Evolutionary conservation across 805 yeast species (phyloP).

Genomic region (Candida pseudofarinosa): DNA sequence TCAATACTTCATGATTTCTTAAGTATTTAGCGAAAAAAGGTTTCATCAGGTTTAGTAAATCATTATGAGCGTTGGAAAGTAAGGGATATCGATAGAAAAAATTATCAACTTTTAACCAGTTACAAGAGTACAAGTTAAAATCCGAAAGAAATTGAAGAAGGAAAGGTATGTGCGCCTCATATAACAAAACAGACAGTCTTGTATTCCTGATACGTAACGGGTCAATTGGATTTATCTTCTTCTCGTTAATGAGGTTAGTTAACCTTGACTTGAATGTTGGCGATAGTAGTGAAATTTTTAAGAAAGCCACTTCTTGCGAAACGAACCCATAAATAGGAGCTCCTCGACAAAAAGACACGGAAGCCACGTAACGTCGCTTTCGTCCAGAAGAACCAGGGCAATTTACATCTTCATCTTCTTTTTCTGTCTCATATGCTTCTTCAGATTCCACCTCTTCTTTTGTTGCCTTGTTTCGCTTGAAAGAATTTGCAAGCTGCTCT

Average conservation of each 20-base stretch:
- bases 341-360: constrained; percentile 64
- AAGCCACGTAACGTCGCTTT: constrained; percentile 47
- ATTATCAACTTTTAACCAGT: constrained; percentile 55
- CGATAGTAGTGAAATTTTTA: constrained; percentile 64
- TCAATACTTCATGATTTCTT: constrained; percentile 26
- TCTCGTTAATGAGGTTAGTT: constrained; percentile 39
- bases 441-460: constrained; percentile 6
- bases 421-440: constrained; percentile 3
- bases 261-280: constrained; percentile 58
- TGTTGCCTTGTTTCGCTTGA: constrained; percentile 18
- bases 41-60: constrained; percentile 8
- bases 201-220: neutral
- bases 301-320: constrained; percentile 56
- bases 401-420: neutral
- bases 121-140: constrained; percentile 79
- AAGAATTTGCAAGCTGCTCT: constrained; percentile 34
- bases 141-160: constrained; percentile 76
- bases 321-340: constrained; percentile 83
- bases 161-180: constrained; percentile 79
- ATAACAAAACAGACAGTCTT: constrained; percentile 19
- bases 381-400: neutral
- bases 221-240: constrained; percentile 3
- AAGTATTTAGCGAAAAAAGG: constrained; percentile 15
- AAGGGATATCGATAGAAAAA: constrained; percentile 59
- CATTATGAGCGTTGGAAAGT: constrained; percentile 11